Evolutionary conservation across 805 yeast species (phyloP), one percentile per base, ranked within the genome.

Genomic region (Metschnikowia lochheadii): DNA sequence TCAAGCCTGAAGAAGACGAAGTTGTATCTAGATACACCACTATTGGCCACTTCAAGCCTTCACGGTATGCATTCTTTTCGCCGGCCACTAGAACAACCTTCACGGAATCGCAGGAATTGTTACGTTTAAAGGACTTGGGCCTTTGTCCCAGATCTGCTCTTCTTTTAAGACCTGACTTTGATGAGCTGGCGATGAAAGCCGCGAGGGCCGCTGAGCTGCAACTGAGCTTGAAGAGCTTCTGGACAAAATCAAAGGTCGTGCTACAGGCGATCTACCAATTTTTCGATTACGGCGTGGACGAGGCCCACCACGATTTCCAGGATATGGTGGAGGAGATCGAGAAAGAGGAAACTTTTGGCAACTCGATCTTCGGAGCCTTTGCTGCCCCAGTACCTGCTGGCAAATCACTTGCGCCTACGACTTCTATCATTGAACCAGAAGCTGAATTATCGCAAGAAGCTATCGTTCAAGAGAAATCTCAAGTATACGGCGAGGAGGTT

Each of bases 61-160:
- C 85, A 0, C 61, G 63, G 40, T 72, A 67, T 52, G 70, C 63
- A 2, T 72, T 73, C 53, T 72, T 66, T 51, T 57, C 65, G 39
- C 76, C 77, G 5, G 58, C 58, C 2, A 89, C 85, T 53, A 69
- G 82, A 2, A 78, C 76, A 3, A 78, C 81, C 0, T 73, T 59
- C 48, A 51, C 65, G 11, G 70, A 67, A 29, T 86, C 85, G 45
- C 92, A 89, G 57, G 74, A 75, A 49, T 67, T 59, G 40, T 58
- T 68, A 51, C 67, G 82, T 2, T 69, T 90, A 36, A 63, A 63
- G 23, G 77, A 72, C 3, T 69, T 90, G 49, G 82, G 81, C 20
- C 69, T 90, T 46, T 75, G 80, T 14, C 91, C 92, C 2, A 74
- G 95, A 50, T 84, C 95, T 10, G 88, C 86, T 0, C 65, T 90